Percentiles rank a stretch among this genome's conserved stretches.
Conservation (phyloP, 108 stramenopile species). For the Craspedostauros australis region DNA sequence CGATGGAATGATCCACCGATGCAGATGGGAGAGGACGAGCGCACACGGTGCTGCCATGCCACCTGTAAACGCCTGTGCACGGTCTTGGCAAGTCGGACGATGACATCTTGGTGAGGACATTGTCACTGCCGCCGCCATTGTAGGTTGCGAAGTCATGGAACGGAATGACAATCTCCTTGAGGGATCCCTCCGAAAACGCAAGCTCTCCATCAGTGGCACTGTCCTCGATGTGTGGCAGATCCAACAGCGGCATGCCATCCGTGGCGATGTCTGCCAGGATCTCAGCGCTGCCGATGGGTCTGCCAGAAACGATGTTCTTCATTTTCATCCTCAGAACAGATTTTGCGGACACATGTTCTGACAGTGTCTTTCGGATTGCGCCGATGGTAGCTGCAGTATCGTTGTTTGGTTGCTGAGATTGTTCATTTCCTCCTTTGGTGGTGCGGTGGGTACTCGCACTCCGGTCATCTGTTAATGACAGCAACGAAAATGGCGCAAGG, state of each 20-base stretch:
- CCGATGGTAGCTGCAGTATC: too few species aligned
- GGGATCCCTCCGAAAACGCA: background rate
- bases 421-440: too few species aligned
- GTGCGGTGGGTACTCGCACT: too few species aligned
- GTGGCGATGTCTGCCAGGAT: conserved; percentile 10
- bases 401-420: too few species aligned
- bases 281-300: too few species aligned
- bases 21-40: conserved; percentile 73
- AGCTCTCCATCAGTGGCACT: background rate
- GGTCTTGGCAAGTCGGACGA: conserved; percentile 6
- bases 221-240: background rate
- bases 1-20: conserved; percentile 45
- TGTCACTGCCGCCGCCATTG: conserved; percentile 22
- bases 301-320: too few species aligned
- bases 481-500: conserved; percentile 9
- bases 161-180: conserved; percentile 34
- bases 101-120: too few species aligned
- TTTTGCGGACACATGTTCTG: too few species aligned
- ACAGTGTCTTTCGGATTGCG: too few species aligned
- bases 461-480: conserved; percentile 12
- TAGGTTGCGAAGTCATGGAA: conserved; percentile 27
- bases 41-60: conserved; percentile 7
- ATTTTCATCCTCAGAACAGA: too few species aligned
- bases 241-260: conserved; percentile 15
- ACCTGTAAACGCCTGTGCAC: conserved; percentile 23